Evolutionary conservation across 2,329 filamentous ascomycete genomes (phyloP).

Genomic region (Cercospora sesami): DNA sequence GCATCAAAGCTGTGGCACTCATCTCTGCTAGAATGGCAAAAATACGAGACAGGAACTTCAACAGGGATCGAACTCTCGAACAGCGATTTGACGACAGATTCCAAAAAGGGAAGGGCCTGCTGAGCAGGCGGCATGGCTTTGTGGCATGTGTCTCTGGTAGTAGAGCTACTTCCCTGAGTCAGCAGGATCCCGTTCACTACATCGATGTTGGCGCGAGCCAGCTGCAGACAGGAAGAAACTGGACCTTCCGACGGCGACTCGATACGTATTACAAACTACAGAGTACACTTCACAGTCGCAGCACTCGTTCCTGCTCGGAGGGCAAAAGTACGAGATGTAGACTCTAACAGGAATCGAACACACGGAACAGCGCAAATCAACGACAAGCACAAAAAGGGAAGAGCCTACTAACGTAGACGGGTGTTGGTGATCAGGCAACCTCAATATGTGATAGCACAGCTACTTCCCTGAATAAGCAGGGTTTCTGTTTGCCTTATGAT

Average conservation of each 20-base stretch:
- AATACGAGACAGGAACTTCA: too few relatives aligned
- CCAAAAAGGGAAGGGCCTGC: slow-evolving; percentile 3
- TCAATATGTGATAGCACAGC: background rate
- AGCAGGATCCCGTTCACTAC: background rate
- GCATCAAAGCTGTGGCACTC: too few relatives aligned
- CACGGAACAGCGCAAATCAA: background rate
- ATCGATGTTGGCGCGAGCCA: background rate
- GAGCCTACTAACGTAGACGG: background rate
- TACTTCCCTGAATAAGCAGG: background rate
- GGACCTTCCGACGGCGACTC: background rate
- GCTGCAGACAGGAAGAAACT: background rate
- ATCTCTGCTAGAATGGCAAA: too few relatives aligned
- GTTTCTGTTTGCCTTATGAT: background rate
- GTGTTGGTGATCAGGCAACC: background rate
- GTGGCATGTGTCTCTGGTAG: background rate
- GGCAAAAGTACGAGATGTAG: background rate
- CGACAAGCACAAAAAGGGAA: background rate
- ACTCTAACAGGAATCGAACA: background rate
- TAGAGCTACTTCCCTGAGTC: background rate
- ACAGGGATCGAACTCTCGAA: background rate
- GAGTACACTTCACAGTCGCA: background rate
- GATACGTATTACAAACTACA: background rate
- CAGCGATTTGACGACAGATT: background rate
- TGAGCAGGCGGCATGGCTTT: background rate
- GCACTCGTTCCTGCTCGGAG: background rate